Conservation (phyloP, 2,329 filamentous ascomycete species). For the Lachnellula arida region DNA sequence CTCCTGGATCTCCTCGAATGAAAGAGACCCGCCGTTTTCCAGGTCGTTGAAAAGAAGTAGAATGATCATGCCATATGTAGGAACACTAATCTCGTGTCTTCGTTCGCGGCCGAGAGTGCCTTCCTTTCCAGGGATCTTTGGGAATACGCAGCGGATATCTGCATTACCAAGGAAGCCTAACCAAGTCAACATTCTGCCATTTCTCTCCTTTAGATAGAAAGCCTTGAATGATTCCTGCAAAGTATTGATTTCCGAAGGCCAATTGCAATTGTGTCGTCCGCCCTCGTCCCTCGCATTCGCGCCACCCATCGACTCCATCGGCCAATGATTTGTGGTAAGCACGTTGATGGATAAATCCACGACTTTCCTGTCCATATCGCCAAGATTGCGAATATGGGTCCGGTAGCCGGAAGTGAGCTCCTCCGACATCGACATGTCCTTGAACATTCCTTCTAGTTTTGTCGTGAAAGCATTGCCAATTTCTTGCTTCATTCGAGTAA, state of each 20-base stretch:
- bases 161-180: constrained; percentile 66
- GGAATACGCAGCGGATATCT: constrained; percentile 78
- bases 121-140: constrained; percentile 65
- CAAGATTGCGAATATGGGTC: constrained; percentile 52
- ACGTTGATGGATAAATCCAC: constrained; percentile 82
- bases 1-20: constrained; percentile 75
- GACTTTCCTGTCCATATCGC: constrained; percentile 51
- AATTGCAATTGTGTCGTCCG: constrained; percentile 56
- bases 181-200: constrained; percentile 86
- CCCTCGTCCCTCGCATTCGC: constrained; percentile 48
- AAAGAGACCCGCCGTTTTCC: constrained; percentile 43
- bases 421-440: constrained; percentile 84
- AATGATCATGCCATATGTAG: constrained; percentile 89
- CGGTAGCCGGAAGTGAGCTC: constrained; percentile 78
- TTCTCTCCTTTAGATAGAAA: constrained; percentile 84
- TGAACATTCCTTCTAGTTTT: constrained; percentile 97
- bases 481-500: constrained; percentile 94
- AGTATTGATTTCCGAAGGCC: constrained; percentile 66
- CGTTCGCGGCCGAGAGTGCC: constrained; percentile 59
- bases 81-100: constrained; percentile 85
- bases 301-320: constrained; percentile 76
- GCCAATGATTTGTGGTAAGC: constrained; percentile 92
- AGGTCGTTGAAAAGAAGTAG: constrained; percentile 86
- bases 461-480: constrained; percentile 89
- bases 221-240: constrained; percentile 82